Evolutionary conservation across 257 asterid genomes (phyloP).

Genomic region (Leonotis leonurus): DNA sequence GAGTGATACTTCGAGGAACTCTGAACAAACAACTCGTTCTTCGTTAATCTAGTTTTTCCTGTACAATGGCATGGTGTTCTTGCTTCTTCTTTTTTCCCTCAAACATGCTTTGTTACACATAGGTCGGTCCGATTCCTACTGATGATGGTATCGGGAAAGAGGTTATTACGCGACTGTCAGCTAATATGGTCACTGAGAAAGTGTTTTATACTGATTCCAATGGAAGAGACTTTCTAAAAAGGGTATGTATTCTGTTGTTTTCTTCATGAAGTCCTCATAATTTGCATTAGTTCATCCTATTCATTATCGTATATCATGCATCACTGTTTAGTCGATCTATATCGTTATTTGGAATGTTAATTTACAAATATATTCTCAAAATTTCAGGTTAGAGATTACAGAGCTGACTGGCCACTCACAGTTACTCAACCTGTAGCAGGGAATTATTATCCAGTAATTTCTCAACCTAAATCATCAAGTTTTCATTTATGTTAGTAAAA

Average conservation of each 20-base stretch:
- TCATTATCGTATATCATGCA: not conserved
- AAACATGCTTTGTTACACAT: conserved; percentile 19
- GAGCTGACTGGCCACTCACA: conserved; percentile 73
- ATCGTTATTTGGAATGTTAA: not conserved
- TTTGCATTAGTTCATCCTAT: not conserved
- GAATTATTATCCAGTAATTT: conserved; percentile 75
- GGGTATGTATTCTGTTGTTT: conserved; percentile 39
- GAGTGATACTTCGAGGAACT: conserved; percentile 19
- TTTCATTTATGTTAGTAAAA: not conserved
- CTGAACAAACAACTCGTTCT: not conserved
- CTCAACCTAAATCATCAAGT: conserved; percentile 9
- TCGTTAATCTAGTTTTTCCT: not conserved
- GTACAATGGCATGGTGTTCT: not conserved
- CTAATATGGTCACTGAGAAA: conserved; percentile 63
- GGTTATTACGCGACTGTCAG: conserved; percentile 64
- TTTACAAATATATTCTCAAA: conserved; percentile 6
- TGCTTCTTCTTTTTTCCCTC: not conserved
- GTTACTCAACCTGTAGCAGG: conserved; percentile 93
- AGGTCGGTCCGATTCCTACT: conserved; percentile 77
- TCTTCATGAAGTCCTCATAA: not conserved
- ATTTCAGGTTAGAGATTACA: conserved; percentile 68
- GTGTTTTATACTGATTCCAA: conserved; percentile 82
- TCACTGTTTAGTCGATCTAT: not conserved
- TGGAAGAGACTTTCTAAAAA: conserved; percentile 81
- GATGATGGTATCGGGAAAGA: conserved; percentile 72